These are phyloP conservation scores for Diplodia sapinea DNA, from an alignment of 2,329 filamentous ascomycete genomes.

Conservation along the genomic window DNA sequence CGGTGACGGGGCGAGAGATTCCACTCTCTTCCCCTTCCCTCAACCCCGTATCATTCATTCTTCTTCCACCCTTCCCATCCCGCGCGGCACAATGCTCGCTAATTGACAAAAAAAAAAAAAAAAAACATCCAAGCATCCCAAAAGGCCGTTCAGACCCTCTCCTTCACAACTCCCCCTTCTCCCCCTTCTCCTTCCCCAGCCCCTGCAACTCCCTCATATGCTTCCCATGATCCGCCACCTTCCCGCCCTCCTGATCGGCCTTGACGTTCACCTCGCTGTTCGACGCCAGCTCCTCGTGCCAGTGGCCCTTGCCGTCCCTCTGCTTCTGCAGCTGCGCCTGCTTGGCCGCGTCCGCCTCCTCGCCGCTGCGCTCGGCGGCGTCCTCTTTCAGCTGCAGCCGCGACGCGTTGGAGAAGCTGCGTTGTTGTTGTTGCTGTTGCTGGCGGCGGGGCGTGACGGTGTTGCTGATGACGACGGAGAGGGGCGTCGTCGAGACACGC, in stretches of 20 bases:
- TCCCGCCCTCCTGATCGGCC: constrained; percentile 46
- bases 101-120: too few relatives aligned
- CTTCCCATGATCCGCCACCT: constrained; percentile 49
- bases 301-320: constrained; percentile 49
- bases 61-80: too few relatives aligned
- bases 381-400: constrained; percentile 50
- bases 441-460: not conserved
- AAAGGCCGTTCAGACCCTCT: too few relatives aligned
- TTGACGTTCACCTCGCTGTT: constrained; percentile 44
- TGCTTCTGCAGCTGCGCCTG: constrained; percentile 54
- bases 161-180: constrained; percentile 40
- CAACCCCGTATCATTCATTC: too few relatives aligned
- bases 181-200: constrained; percentile 49
- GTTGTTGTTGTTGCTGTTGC: constrained; percentile 29
- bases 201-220: constrained; percentile 54
- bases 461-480: too few relatives aligned
- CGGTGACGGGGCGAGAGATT: not conserved
- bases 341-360: constrained; percentile 52
- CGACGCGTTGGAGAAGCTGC: constrained; percentile 41
- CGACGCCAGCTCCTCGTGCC: constrained; percentile 52
- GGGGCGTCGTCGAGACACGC: not conserved
- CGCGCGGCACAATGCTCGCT: too few relatives aligned
- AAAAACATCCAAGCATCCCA: too few relatives aligned
- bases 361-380: constrained; percentile 41
- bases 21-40: too few relatives aligned